Evolutionary conservation across 305 asterid genomes (phyloP).

Genomic region (Rubia balearica): DNA sequence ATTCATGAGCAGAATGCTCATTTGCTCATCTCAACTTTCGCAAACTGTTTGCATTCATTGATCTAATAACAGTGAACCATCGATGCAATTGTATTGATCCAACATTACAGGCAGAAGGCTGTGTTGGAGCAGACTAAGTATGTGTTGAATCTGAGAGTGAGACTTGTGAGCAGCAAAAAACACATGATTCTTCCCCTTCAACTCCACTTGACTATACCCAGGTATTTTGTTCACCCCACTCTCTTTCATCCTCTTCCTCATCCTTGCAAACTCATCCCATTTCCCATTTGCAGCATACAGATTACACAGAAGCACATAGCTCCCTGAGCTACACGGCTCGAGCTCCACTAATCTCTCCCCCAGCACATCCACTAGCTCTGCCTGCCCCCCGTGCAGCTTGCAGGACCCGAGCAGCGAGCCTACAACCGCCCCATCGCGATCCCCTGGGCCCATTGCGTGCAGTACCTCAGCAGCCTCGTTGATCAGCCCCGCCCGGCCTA

Average conservation of each 20-base stretch:
- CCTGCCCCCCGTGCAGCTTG: slow-evolving; percentile 68
- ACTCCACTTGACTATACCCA: slow-evolving; percentile 60
- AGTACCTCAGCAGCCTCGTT: slow-evolving; percentile 57
- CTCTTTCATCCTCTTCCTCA: slow-evolving; percentile 68
- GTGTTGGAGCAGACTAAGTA: slow-evolving; percentile 34
- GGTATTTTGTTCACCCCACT: slow-evolving; percentile 52
- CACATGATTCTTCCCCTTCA: slow-evolving; percentile 51
- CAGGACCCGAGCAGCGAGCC: slow-evolving; percentile 66
- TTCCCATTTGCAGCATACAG: slow-evolving; percentile 57
- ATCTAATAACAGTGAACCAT: neutral
- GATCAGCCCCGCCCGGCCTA: slow-evolving; percentile 68
- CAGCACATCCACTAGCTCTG: slow-evolving; percentile 33
- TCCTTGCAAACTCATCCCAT: slow-evolving; percentile 55
- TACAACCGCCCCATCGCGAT: slow-evolving; percentile 57
- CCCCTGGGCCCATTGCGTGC: slow-evolving; percentile 46
- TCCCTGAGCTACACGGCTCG: slow-evolving; percentile 63
- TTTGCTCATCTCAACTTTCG: too few species aligned
- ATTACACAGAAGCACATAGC: slow-evolving; percentile 52
- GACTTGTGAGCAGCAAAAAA: slow-evolving; percentile 58
- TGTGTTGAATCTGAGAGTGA: slow-evolving; percentile 48
- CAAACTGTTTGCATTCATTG: neutral
- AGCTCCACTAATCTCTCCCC: slow-evolving; percentile 51
- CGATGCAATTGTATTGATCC: slow-evolving; percentile 19
- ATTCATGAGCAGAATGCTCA: too few species aligned
- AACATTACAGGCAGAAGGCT: slow-evolving; percentile 52